A percentile compares a stretch with the other conserved stretches of the same genome.
Evolutionary conservation across 2,329 filamentous ascomycete species (phyloP).

Genomic region (Claviceps sp.): DNA sequence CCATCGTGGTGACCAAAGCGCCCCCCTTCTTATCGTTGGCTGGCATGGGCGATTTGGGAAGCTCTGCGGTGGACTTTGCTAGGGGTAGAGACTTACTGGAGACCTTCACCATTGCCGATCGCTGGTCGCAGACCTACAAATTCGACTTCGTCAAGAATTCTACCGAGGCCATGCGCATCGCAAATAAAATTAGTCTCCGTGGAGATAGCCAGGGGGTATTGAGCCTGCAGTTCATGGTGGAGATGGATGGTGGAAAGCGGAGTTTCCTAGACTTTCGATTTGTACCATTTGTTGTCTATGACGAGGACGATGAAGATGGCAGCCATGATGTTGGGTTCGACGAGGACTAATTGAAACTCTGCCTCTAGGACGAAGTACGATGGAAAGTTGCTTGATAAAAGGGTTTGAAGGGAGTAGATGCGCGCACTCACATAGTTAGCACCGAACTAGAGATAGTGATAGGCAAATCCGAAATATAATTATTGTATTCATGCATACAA

Average conservation of each 20-base stretch:
- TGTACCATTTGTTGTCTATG: constrained; percentile 56
- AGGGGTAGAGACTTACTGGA: constrained; percentile 56
- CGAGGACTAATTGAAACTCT: constrained; percentile 2
- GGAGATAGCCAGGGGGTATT: constrained; percentile 82
- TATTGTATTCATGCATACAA: no score
- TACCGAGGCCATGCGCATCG: constrained; percentile 80
- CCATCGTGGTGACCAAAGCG: constrained; percentile 48
- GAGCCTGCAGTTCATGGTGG: constrained; percentile 92
- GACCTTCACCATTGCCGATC: constrained; percentile 51
- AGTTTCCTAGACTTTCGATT: constrained; percentile 77
- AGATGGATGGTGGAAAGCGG: constrained; percentile 55
- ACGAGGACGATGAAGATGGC: constrained; percentile 20
- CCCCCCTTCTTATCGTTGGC: constrained; percentile 65
- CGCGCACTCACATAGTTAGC: neutral
- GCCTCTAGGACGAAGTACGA: neutral
- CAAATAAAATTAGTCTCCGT: constrained; percentile 82
- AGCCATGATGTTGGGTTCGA: constrained; percentile 1
- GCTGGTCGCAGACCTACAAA: constrained; percentile 62
- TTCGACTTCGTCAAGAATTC: constrained; percentile 79
- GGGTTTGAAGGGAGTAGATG: neutral
- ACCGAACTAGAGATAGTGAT: neutral
- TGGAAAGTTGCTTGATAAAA: neutral
- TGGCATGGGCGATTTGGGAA: constrained; percentile 42
- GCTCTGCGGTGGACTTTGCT: constrained; percentile 53
- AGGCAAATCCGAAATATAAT: no score